Percentiles rank a stretch among this genome's conserved stretches.
These are phyloP conservation scores for Aciculosporium take DNA, from an alignment of 2,329 filamentous ascomycete species.

Conservation along the genomic window DNA sequence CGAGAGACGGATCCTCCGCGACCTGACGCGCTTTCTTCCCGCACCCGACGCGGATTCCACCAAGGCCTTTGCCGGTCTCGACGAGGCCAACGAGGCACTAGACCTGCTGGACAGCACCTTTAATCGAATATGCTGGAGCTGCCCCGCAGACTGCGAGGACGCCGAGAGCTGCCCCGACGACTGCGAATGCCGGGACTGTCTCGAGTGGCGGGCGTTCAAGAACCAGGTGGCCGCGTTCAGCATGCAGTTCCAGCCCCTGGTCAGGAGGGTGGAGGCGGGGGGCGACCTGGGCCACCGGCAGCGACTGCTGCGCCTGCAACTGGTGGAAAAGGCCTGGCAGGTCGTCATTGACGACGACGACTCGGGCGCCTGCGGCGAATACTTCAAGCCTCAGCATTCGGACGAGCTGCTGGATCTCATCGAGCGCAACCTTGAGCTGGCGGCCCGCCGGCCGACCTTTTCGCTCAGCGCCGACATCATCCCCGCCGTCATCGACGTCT, in stretches of 20 bases:
- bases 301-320: not conserved
- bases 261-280: not conserved
- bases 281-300: not conserved
- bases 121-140: not conserved
- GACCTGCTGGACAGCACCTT: conserved; percentile 1
- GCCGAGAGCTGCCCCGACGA: not conserved
- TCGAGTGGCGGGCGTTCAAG: not conserved
- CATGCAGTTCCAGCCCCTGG: conserved; percentile 1
- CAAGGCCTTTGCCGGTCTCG: not conserved
- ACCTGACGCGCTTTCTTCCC: not conserved
- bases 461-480: conserved; percentile 4
- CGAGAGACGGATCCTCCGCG: not conserved
- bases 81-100: conserved; percentile 3
- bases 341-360: not conserved
- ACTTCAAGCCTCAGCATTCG: not conserved
- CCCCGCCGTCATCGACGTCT: conserved; percentile 2
- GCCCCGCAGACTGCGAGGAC: not conserved
- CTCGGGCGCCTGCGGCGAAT: not conserved
- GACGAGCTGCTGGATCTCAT: conserved; percentile 2
- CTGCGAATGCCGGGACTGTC: not conserved
- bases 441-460: not conserved
- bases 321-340: conserved; percentile 1
- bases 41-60: not conserved
- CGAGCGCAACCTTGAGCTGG: conserved; percentile 1
- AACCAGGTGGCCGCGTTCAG: not conserved